A percentile compares a stretch with the other conserved stretches of the same genome.
Conservation (phyloP, 352 stramenopile genomes). For the Pythium rhizo-oryzae region DNA sequence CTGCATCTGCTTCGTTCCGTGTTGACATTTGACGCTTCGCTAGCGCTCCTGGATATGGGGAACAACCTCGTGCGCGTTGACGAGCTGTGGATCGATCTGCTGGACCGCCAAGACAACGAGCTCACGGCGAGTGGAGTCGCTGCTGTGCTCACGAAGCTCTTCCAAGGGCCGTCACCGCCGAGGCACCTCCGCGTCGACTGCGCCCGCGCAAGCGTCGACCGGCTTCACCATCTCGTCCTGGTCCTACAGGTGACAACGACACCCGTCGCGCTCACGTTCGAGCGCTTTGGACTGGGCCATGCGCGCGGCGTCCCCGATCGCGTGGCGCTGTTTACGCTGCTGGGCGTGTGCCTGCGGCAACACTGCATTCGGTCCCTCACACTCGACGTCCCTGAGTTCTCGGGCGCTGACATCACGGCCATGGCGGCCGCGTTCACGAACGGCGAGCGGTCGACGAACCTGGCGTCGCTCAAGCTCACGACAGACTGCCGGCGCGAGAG, state of each 20-base stretch:
- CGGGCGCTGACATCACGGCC: not conserved
- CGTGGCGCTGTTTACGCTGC: not conserved
- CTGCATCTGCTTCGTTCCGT: conserved; percentile 11
- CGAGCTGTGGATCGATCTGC: conserved; percentile 21
- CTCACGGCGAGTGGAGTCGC: conserved; percentile 2
- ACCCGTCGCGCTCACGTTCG: not conserved
- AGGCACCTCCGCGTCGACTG: conserved; percentile 15
- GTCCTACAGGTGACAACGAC: not conserved
- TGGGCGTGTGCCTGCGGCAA: conserved; percentile 6
- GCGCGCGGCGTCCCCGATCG: not conserved
- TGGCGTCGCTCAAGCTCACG: conserved; percentile 6
- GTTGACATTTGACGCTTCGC: conserved; percentile 11
- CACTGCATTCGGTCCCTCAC: not conserved
- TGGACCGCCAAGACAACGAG: conserved; percentile 14
- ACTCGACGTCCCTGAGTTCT: conserved; percentile 17
- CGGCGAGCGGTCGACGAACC: not conserved
- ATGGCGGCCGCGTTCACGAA: not conserved
- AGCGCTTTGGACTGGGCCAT: not conserved
- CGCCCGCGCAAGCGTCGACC: conserved; percentile 5
- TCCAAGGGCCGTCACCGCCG: not conserved
- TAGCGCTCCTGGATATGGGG: conserved; percentile 1
- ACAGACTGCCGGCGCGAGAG: conserved; percentile 15
- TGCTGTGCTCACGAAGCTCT: conserved; percentile 14
- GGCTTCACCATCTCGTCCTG: not conserved
- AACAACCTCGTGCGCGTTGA: not conserved